Percentiles rank a stretch among this genome's conserved stretches.
These are phyloP conservation scores for Viola odorata DNA, from an alignment of 345 rosid species.

Conservation along the genomic window DNA sequence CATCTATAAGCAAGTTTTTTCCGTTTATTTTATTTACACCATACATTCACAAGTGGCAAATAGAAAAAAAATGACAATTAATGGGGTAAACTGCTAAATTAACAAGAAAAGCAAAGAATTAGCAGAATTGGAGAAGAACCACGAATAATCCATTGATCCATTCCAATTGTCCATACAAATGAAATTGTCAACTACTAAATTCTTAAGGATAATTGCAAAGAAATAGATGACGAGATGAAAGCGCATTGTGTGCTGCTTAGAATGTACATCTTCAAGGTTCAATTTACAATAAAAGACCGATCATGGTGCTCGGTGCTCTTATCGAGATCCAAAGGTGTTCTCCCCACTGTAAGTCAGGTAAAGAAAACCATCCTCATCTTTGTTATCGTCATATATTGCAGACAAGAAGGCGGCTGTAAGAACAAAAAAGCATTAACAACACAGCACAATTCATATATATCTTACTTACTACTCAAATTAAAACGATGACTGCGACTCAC, in stretches of 20 bases:
- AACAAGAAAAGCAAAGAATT: no score
- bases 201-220: not conserved
- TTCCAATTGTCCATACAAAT: no score
- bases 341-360: slow-evolving; percentile 78
- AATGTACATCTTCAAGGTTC: slow-evolving; percentile 30
- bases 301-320: slow-evolving; percentile 7
- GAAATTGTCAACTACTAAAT: no score
- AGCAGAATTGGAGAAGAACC: no score
- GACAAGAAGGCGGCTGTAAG: slow-evolving; percentile 59
- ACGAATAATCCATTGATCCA: no score
- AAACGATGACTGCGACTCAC: slow-evolving; percentile 21
- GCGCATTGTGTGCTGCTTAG: slow-evolving; percentile 9
- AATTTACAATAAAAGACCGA: slow-evolving; percentile 16
- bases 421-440: slow-evolving; percentile 3
- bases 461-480: not conserved
- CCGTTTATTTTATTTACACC: no score
- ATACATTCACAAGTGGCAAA: no score
- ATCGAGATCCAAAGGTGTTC: slow-evolving; percentile 52
- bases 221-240: not conserved
- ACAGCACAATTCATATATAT: not conserved
- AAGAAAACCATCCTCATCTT: slow-evolving; percentile 71
- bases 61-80: no score
- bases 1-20: no score
- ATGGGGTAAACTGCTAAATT: no score
- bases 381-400: slow-evolving; percentile 56